Base-by-base conservation (phyloP, 495 filamentous ascomycete genomes). In the Podospora comata region DNA sequence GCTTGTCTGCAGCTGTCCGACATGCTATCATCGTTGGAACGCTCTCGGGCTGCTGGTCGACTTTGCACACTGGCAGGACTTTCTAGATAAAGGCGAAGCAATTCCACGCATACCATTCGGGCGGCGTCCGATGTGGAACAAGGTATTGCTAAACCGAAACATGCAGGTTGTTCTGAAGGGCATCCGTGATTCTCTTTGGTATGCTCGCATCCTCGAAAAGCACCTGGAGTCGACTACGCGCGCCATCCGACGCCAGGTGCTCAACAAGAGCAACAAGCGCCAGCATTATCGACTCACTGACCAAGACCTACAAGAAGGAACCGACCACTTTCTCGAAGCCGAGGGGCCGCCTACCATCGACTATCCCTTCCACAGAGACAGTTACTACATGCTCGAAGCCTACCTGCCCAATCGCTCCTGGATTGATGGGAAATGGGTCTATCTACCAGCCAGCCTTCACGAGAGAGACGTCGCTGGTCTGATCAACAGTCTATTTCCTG, bases 331-430 rank as follows among this genome's bases (percentile, higher is more conserved):
- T 67, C 73, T 87, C 3, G 72, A 76, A 55, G 71, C 79, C 18
- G 74, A 71, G 20, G 85, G 85, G 0, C 82, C 82, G 7, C 77
- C 78, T 0, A 82, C 80, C 0, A 67, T 81, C 11, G 83, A 86
- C 39, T 79, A 85, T 11, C 85, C 85, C 3, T 84, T 76, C 62
- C 74, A 82, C 62, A 75, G 85, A 32, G 86, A 86, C 65, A 80
- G 81, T 23, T 87, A 87, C 69, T 85, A 87, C 71, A 78, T 84
- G 76, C 76, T 87, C 13, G 79, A 83, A 68, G 82, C 79, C 15
- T 86, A 81, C 64, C 61, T 85, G 23, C 83, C 83, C 1, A 78
- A 79, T 57, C 78, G 83, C 32, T 75, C 75, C 11, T 85, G 83
- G 83, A 79, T 72, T 53, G 60, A 70, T 1, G 65, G 77, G 27